A percentile compares a stretch with the other conserved stretches of the same genome.
Evolutionary conservation across 1,284 basidiomycete genomes (phyloP).

Genomic region (Heterobasidion occidentale): DNA sequence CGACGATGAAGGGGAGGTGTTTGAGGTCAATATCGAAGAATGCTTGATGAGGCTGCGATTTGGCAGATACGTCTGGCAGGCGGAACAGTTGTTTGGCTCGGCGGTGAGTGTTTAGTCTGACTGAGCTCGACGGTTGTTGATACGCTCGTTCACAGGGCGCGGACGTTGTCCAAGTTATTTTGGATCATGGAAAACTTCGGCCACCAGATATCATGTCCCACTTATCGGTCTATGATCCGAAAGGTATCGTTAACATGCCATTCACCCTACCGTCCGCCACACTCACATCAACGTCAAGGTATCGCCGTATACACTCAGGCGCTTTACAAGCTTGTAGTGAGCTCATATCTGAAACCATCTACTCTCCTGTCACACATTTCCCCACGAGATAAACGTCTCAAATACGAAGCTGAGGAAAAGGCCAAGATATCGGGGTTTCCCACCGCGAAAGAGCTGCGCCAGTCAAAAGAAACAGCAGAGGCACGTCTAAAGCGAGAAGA

Average conservation of each 20-base stretch:
- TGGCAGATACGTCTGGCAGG: slow-evolving; percentile 71
- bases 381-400: slow-evolving; percentile 66
- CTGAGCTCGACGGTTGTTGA: background rate
- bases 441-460: slow-evolving; percentile 64
- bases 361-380: slow-evolving; percentile 67
- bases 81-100: slow-evolving; percentile 62
- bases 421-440: slow-evolving; percentile 65
- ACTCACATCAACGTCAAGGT: slow-evolving; percentile 25
- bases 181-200: slow-evolving; percentile 84
- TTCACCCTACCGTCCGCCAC: background rate
- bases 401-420: slow-evolving; percentile 70
- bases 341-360: slow-evolving; percentile 64
- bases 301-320: slow-evolving; percentile 45
- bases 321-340: slow-evolving; percentile 57
- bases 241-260: slow-evolving; percentile 33
- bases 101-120: slow-evolving; percentile 39
- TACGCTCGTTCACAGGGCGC: slow-evolving; percentile 42
- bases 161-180: slow-evolving; percentile 66
- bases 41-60: slow-evolving; percentile 75
- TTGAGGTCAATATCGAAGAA: slow-evolving; percentile 75
- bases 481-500: slow-evolving; percentile 60
- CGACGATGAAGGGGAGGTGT: slow-evolving; percentile 68
- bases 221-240: slow-evolving; percentile 44
- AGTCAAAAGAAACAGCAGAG: slow-evolving; percentile 58
- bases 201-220: slow-evolving; percentile 61